These are phyloP conservation scores for Amanita thiersii DNA, from an alignment of 768 basidiomycete genomes.

Conservation along the genomic window DNA sequence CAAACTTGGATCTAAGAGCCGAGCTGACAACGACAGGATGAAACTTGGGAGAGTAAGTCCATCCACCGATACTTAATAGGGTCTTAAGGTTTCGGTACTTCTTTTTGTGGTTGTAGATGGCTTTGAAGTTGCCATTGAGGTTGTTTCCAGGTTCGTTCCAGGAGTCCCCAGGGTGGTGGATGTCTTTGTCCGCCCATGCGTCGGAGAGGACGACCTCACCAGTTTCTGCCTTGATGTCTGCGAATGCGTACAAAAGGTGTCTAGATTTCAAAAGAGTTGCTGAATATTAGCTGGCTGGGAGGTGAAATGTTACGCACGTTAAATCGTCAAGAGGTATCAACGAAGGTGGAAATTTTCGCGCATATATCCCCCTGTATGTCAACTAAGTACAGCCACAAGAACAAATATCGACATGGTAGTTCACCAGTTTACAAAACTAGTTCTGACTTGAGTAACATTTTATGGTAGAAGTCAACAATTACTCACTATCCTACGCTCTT, in stretches of 20 bases:
- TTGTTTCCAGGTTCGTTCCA: conserved; percentile 91
- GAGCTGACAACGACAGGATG: conserved; percentile 14
- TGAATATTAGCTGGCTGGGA: conserved; percentile 10
- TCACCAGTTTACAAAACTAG: conserved; percentile 73
- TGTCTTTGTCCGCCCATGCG: conserved; percentile 91
- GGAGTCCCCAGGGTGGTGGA: conserved; percentile 89
- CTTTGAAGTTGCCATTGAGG: conserved; percentile 93
- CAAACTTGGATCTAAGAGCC: conserved; percentile 14
- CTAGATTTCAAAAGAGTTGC: conserved; percentile 31
- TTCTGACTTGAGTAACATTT: no score
- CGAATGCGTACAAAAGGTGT: conserved; percentile 90
- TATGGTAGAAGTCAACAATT: no score
- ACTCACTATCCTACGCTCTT: no score
- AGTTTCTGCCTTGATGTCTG: conserved; percentile 72
- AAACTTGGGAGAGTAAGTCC: conserved; percentile 19
- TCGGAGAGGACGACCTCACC: conserved; percentile 89
- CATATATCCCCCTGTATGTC: conserved; percentile 81
- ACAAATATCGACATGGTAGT: conserved; percentile 9
- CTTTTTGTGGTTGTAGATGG: conserved; percentile 64
- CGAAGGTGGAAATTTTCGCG: conserved; percentile 82
- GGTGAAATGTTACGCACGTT: conserved; percentile 48
- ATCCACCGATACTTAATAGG: conserved; percentile 19
- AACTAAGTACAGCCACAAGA: conserved; percentile 4
- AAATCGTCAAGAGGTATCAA: conserved; percentile 79
- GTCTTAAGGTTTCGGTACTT: conserved; percentile 16